These are phyloP conservation scores for Taxawa tesnikishii DNA, from an alignment of 2,329 filamentous ascomycete species.

Conservation along the genomic window DNA sequence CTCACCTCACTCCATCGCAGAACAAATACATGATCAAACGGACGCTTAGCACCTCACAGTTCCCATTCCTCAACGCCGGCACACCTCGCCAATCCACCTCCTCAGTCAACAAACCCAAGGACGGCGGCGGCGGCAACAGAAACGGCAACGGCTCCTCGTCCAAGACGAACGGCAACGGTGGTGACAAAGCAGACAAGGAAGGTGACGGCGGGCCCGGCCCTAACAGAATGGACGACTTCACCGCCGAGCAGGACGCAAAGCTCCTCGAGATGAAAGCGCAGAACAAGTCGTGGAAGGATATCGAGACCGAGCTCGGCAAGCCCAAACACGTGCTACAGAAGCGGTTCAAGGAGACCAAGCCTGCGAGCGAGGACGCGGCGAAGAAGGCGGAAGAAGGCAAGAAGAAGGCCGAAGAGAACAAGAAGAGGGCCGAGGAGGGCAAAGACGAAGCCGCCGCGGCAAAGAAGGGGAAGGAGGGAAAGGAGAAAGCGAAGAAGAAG, in stretches of 20 bases:
- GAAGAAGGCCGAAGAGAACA: conserved; percentile 1
- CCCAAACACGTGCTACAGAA: conserved; percentile 9
- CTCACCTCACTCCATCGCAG: neutral
- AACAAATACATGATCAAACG: neutral
- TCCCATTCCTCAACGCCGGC: neutral
- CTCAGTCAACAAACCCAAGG: neutral
- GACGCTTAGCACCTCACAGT: neutral
- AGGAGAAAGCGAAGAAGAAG: conserved; percentile 8
- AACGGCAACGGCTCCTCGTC: conserved; percentile 1
- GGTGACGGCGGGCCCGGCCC: neutral
- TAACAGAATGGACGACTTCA: conserved; percentile 14
- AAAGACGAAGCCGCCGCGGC: conserved; percentile 4
- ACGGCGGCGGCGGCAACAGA: neutral
- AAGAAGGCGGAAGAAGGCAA: conserved; percentile 1
- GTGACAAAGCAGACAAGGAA: conserved; percentile 3
- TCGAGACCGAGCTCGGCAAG: conserved; percentile 19
- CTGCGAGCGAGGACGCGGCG: conserved; percentile 9
- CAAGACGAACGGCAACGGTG: neutral
- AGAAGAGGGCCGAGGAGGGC: conserved; percentile 7
- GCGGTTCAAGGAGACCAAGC: conserved; percentile 25
- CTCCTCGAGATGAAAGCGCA: conserved; percentile 23
- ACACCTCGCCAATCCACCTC: neutral
- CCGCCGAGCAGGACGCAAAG: conserved; percentile 27
- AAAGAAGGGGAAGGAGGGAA: conserved; percentile 5
- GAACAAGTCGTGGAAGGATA: conserved; percentile 18